Evolutionary conservation across 352 stramenopile species (phyloP).

Genomic region (Phytophthora parvispora): DNA sequence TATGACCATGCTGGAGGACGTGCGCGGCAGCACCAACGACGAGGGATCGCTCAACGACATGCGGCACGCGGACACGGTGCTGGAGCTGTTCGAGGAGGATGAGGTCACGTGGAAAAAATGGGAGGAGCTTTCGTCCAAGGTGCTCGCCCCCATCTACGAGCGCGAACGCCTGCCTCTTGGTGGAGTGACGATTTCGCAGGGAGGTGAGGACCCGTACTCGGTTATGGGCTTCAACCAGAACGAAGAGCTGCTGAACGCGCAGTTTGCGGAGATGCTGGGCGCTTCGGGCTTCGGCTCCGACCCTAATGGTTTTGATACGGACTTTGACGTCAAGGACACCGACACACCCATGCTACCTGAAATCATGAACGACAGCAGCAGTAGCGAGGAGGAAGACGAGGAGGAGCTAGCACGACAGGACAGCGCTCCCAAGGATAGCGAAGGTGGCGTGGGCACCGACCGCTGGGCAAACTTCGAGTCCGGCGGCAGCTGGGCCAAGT

Average conservation of each 20-base stretch:
- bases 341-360: slow-evolving; percentile 85
- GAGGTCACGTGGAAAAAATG: slow-evolving; percentile 80
- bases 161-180: slow-evolving; percentile 82
- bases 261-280: slow-evolving; percentile 88
- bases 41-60: slow-evolving; percentile 85
- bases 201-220: slow-evolving; percentile 77
- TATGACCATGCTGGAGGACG: slow-evolving; percentile 81
- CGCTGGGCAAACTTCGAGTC: slow-evolving; percentile 80
- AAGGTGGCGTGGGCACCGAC: slow-evolving; percentile 22
- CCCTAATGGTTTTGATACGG: slow-evolving; percentile 71
- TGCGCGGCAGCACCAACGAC: slow-evolving; percentile 70
- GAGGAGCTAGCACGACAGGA: slow-evolving; percentile 62
- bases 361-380: slow-evolving; percentile 92
- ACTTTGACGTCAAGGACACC: slow-evolving; percentile 77
- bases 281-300: slow-evolving; percentile 70
- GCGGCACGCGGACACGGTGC: slow-evolving; percentile 82
- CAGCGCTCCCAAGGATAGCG: slow-evolving; percentile 20
- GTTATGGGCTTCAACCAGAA: slow-evolving; percentile 82
- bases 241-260: slow-evolving; percentile 79
- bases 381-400: slow-evolving; percentile 87
- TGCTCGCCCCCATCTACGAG: slow-evolving; percentile 82
- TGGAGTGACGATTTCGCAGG: slow-evolving; percentile 63
- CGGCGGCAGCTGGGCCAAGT: slow-evolving; percentile 71
- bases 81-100: slow-evolving; percentile 87
- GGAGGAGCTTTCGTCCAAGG: slow-evolving; percentile 78